These are phyloP conservation scores for Hemisphaericaspora xylofermentans DNA, from an alignment of 1,139 yeast species.

Conservation along the genomic window DNA sequence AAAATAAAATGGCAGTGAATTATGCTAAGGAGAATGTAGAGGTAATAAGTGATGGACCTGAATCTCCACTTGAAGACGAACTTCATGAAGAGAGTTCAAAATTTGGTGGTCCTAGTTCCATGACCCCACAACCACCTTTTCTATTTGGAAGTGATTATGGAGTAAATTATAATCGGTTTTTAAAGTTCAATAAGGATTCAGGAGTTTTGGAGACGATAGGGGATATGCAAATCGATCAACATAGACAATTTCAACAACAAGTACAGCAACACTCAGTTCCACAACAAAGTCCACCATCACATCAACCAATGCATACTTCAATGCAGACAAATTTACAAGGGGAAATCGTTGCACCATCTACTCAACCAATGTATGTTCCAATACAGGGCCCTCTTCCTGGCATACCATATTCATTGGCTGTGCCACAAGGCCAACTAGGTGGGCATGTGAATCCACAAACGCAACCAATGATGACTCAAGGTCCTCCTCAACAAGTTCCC, in stretches of 20 bases:
- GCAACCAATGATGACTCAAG: slow-evolving; percentile 5
- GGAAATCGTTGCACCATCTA: neutral
- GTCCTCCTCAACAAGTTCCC: slow-evolving; percentile 1
- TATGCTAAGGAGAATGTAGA: slow-evolving; percentile 48
- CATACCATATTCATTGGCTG: neutral
- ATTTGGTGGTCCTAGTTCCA: slow-evolving; percentile 22
- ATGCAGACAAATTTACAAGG: slow-evolving; percentile 4
- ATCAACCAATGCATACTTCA: slow-evolving; percentile 5
- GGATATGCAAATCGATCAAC: slow-evolving; percentile 1
- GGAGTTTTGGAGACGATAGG: slow-evolving; percentile 10
- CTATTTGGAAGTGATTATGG: slow-evolving; percentile 31
- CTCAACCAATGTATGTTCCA: neutral
- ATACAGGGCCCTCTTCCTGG: neutral
- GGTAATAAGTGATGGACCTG: slow-evolving; percentile 29
- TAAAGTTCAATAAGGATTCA: slow-evolving; percentile 25
- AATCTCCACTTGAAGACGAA: neutral
- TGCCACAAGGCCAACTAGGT: slow-evolving; percentile 7
- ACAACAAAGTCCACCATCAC: slow-evolving; percentile 8
- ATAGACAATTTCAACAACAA: slow-evolving; percentile 12
- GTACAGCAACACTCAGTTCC: slow-evolving; percentile 8
- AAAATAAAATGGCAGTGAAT: slow-evolving; percentile 47
- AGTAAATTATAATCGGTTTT: slow-evolving; percentile 32
- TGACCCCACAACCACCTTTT: slow-evolving; percentile 34
- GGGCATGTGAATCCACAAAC: slow-evolving; percentile 6
- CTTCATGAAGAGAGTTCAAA: neutral